Conservation (phyloP, 805 yeast species). For the Candida oleophila region DNA sequence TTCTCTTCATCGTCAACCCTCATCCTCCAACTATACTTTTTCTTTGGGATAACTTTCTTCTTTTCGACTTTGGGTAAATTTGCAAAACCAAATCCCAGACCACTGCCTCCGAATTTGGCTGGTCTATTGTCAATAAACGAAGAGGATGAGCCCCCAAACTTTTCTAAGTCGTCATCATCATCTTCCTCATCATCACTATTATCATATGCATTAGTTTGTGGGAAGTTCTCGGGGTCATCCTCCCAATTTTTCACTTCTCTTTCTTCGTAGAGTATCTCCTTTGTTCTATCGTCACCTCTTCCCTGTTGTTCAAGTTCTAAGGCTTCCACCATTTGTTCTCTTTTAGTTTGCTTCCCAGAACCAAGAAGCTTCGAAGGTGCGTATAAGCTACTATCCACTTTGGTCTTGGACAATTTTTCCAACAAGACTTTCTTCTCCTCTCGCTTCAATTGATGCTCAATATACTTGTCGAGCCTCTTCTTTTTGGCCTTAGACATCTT, state of each 20-base stretch:
- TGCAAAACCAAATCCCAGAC: slow-evolving; percentile 69
- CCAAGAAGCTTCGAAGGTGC: slow-evolving; percentile 80
- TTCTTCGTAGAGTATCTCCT: slow-evolving; percentile 67
- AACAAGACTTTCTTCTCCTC: slow-evolving; percentile 82
- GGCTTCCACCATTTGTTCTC: slow-evolving; percentile 74
- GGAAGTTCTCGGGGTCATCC: slow-evolving; percentile 16
- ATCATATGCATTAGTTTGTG: slow-evolving; percentile 14
- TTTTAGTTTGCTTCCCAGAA: slow-evolving; percentile 63
- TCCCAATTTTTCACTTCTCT: slow-evolving; percentile 62
- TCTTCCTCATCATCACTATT: slow-evolving; percentile 18
- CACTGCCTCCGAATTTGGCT: slow-evolving; percentile 54
- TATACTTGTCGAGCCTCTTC: slow-evolving; percentile 84
- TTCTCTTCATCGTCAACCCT: slow-evolving; percentile 37
- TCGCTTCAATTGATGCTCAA: slow-evolving; percentile 83
- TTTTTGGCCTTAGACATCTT: slow-evolving; percentile 70
- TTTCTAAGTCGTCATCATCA: slow-evolving; percentile 15
- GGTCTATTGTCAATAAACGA: slow-evolving; percentile 75
- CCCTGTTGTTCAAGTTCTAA: slow-evolving; percentile 71
- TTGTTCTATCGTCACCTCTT: slow-evolving; percentile 59
- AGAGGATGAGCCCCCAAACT: slow-evolving; percentile 20
- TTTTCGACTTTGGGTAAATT: slow-evolving; percentile 50
- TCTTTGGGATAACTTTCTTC: slow-evolving; percentile 28
- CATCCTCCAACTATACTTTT: slow-evolving; percentile 71
- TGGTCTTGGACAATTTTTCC: slow-evolving; percentile 65
- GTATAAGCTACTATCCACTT: slow-evolving; percentile 67